Evolutionary conservation across 2,329 filamentous ascomycete species (phyloP).

Genomic region (Trichoderma gracile): DNA sequence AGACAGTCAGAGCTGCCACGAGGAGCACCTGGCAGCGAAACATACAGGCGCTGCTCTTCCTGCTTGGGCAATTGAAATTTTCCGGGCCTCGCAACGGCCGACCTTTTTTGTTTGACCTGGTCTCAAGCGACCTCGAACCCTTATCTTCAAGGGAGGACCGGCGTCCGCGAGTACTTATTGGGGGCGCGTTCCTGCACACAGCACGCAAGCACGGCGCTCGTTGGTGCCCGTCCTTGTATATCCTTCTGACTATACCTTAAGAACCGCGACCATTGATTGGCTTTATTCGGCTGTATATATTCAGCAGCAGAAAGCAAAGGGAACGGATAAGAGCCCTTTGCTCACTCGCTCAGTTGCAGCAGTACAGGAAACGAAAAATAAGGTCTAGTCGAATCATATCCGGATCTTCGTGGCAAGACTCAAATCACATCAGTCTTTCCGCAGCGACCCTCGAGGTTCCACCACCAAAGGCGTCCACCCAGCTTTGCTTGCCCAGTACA

Average conservation of each 20-base stretch:
- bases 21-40: not conserved
- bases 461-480: no score
- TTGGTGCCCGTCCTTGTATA: not conserved
- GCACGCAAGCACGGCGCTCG: not conserved
- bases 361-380: not conserved
- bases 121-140: constrained; percentile 3
- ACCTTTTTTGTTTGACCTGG: not conserved
- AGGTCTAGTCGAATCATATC: not conserved
- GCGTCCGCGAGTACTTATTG: constrained; percentile 18
- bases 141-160: constrained; percentile 17
- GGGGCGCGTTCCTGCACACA: constrained; percentile 3
- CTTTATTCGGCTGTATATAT: no score
- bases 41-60: constrained; percentile 1
- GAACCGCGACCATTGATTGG: no score
- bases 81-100: constrained; percentile 6
- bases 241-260: no score
- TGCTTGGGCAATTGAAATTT: constrained; percentile 8
- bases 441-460: no score
- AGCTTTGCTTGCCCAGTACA: no score
- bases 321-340: no score
- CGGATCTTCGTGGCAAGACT: no score
- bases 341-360: no score
- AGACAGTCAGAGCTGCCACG: not conserved
- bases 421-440: no score
- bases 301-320: no score